Evolutionary conservation across 257 asterid species (phyloP).

Genomic region (Nicotiana attenuata): DNA sequence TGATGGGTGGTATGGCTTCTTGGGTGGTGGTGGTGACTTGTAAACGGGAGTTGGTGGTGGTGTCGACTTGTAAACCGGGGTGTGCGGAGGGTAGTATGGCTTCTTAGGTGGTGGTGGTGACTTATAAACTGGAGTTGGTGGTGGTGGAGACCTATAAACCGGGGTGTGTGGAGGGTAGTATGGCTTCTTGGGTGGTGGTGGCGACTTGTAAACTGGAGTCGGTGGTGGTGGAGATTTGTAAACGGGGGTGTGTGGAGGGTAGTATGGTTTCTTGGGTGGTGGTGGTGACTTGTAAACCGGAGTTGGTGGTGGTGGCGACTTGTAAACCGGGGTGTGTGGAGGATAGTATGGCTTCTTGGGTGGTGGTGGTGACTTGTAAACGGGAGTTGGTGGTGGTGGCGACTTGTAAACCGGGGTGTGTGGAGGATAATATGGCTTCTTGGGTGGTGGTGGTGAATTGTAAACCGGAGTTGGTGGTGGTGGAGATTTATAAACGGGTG

Average conservation of each 20-base stretch:
- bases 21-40: not conserved
- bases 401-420: not conserved
- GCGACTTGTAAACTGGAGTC: not conserved
- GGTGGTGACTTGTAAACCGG: not conserved
- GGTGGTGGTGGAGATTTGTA: not conserved
- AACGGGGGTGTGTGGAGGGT: not conserved
- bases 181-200: not conserved
- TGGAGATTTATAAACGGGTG: not conserved
- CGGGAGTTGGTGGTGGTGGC: not conserved
- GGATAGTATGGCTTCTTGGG: not conserved
- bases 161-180: not conserved
- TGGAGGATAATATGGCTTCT: not conserved
- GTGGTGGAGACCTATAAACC: not conserved
- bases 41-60: not conserved
- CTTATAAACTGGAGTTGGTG: not conserved
- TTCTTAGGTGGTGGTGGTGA: not conserved
- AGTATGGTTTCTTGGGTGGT: not conserved
- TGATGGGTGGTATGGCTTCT: not conserved
- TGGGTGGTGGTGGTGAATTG: not conserved
- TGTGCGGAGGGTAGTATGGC: not conserved
- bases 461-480: not conserved
- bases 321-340: not conserved
- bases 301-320: not conserved
- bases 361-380: not conserved
- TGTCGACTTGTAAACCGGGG: not conserved